These are phyloP conservation scores for Saccharomycopsis fibuligera DNA, from an alignment of 805 yeast genomes.

Conservation along the genomic window DNA sequence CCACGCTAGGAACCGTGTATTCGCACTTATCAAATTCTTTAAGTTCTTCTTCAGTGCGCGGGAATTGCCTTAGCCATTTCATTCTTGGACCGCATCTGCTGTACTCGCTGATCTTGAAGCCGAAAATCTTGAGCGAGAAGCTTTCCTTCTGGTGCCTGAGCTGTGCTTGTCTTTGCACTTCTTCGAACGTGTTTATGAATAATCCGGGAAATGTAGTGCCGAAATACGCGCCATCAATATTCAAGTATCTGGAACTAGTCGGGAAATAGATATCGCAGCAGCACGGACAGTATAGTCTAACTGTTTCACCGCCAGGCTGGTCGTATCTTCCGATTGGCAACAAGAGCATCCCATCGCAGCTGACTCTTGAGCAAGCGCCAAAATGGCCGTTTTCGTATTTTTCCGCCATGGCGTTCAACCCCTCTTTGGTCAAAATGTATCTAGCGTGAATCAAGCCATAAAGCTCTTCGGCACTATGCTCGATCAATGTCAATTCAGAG, in stretches of 20 bases:
- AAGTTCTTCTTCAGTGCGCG: constrained; percentile 53
- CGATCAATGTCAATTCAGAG: constrained; percentile 68
- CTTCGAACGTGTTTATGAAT: constrained; percentile 87
- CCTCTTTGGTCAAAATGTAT: constrained; percentile 81
- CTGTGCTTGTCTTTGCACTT: constrained; percentile 69
- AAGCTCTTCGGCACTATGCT: constrained; percentile 84
- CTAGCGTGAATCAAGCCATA: constrained; percentile 95
- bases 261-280: constrained; percentile 91
- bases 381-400: constrained; percentile 85
- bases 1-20: constrained; percentile 41
- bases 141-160: constrained; percentile 42
- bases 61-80: constrained; percentile 87
- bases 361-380: constrained; percentile 86
- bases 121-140: constrained; percentile 69
- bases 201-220: constrained; percentile 95
- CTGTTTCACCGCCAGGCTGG: constrained; percentile 86
- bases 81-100: constrained; percentile 87
- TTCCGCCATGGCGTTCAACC: constrained; percentile 86
- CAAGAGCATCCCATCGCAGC: constrained; percentile 84
- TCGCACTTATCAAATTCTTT: constrained; percentile 62
- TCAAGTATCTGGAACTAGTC: constrained; percentile 74
- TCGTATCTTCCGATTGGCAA: constrained; percentile 91
- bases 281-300: constrained; percentile 87
- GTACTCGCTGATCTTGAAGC: constrained; percentile 71
- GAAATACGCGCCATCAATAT: constrained; percentile 94